Conservation (phyloP, 306 rosid species). For the Prinsepia uniflora region DNA sequence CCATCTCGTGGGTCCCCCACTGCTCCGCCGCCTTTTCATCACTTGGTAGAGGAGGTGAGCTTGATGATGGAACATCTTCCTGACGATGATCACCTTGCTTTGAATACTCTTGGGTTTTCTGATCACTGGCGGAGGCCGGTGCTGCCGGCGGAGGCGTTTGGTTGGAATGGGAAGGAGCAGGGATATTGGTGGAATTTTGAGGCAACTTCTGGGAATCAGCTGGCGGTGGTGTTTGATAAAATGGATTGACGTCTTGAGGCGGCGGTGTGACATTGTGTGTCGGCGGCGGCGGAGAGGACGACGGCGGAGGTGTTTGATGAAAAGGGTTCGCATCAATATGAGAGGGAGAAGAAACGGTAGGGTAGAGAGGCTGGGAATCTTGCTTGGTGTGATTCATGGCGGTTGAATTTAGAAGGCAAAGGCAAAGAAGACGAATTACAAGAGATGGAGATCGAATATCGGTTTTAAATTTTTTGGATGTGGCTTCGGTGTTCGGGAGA, state of each 20-base stretch:
- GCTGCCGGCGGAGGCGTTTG: background rate
- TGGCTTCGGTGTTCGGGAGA: background rate
- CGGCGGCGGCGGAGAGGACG: background rate
- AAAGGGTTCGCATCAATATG: constrained; percentile 5
- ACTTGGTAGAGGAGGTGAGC: background rate
- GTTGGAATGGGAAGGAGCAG: background rate
- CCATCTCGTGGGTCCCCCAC: constrained; percentile 60
- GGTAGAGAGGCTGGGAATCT: constrained; percentile 21
- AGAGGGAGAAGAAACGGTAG: constrained; percentile 20
- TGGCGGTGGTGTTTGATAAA: too few relatives aligned
- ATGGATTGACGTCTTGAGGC: too few relatives aligned
- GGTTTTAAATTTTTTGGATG: background rate
- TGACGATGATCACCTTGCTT: background rate
- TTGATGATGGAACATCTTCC: constrained; percentile 10
- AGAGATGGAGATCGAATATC: background rate
- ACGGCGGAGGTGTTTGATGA: constrained; percentile 6
- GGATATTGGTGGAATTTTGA: background rate
- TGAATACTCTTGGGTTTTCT: background rate
- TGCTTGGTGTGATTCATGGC: constrained; percentile 26
- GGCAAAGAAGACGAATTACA: background rate
- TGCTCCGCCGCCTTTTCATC: constrained; percentile 27
- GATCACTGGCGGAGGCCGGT: background rate
- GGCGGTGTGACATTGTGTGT: too few relatives aligned
- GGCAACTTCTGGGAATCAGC: too few relatives aligned
- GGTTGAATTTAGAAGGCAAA: background rate